Evolutionary conservation across 192 early-diverging fungal species (phyloP).

Genomic region (Spinellus fusiger): DNA sequence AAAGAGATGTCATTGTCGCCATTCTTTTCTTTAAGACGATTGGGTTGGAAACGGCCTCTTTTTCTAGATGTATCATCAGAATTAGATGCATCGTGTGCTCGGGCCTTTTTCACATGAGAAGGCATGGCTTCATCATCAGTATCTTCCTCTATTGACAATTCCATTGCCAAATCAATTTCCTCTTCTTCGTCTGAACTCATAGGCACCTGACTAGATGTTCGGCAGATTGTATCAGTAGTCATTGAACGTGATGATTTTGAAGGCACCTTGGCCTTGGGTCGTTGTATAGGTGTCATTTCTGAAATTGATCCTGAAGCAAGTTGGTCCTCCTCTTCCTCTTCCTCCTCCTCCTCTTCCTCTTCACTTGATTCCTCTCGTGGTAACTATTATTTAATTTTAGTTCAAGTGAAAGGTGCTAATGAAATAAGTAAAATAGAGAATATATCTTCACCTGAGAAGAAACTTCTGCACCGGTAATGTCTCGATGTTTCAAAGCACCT

Average conservation of each 20-base stretch:
- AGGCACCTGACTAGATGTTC: constrained; percentile 14
- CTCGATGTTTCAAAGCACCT: constrained; percentile 63
- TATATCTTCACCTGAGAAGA: constrained; percentile 50
- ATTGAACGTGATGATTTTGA: too few relatives aligned
- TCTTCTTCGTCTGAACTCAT: constrained; percentile 20
- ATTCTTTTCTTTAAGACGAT: too few relatives aligned
- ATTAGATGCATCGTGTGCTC: too few relatives aligned
- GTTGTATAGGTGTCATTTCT: too few relatives aligned
- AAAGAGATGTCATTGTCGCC: too few relatives aligned
- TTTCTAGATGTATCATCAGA: too few relatives aligned
- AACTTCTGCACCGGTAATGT: constrained; percentile 61
- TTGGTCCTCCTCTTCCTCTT: background rate
- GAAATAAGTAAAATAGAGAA: background rate
- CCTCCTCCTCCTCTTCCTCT: background rate
- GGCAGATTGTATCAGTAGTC: background rate
- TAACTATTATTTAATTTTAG: too few relatives aligned
- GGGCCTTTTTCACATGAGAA: too few relatives aligned
- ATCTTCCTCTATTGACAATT: background rate
- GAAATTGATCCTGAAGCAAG: background rate
- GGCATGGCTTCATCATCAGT: background rate
- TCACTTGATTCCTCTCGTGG: constrained; percentile 6
- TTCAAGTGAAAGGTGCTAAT: too few relatives aligned
- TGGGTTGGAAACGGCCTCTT: too few relatives aligned
- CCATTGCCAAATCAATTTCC: background rate
- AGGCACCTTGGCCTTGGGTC: too few relatives aligned